Evolutionary conservation across 2,329 filamentous ascomycete species (phyloP), one percentile per base, ranked within the genome.

Genomic region (Talaromyces pinophilus): DNA sequence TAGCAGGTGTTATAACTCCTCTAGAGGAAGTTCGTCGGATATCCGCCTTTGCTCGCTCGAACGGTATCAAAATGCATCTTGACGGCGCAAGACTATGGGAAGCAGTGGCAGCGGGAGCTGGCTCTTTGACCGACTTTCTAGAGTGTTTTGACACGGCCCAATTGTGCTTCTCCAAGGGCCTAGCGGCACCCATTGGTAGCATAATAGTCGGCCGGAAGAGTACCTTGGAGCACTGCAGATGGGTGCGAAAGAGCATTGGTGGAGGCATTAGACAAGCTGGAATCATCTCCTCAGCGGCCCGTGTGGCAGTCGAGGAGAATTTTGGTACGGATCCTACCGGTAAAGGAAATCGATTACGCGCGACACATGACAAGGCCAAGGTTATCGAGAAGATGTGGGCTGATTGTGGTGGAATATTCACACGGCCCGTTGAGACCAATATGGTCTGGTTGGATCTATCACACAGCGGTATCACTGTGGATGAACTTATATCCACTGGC

Each of bases 341-440:
- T 70, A 68, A 68, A 57, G 61, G 68, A 35, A 35, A 35, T 17
- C 17, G 54, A n/a, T 38, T 57, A n/a, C 54, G 54, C 2, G 30
- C 25, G 38, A 74, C 70, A 13, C 71, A 74, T 52, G 65, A 66
- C 33, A 71, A 67, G 48, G 67, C 68, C 8, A 73, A 72, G 65
- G 68, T 62, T 52, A 52, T 74, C 22, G 72, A 65, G 28, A 62
- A 64, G 22, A 71, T 73, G 33, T 62, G 73, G 59, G 66, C 30
- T 10, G 33, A 81, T 79, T 65, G 85, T 79, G n/a, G 83, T 81
- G 70, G 85, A 82, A 68, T 85, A 82, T 42, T 76, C 76, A 65
- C 86, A 69, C 74, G 76, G 67, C 73, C 74, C 66, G 70, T 76
- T 57, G 68, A 76, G 70, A 74, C 71, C 1, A 73, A 74, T 60